Conservation (phyloP, 164 flowering plant genomes). For the Aristolochia californica region DNA sequence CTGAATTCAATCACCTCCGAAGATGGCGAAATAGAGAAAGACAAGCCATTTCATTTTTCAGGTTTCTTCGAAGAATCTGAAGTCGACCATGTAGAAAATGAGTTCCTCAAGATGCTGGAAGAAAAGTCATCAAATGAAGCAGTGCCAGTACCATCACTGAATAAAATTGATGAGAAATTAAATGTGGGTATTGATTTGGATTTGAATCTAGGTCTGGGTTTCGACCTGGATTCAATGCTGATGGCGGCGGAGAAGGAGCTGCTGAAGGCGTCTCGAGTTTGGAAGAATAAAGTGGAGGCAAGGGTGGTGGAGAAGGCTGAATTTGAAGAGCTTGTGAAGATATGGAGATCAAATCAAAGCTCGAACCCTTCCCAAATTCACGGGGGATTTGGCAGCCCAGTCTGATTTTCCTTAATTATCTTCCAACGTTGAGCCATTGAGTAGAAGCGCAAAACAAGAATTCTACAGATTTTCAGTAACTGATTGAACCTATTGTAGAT, state of each 20-base stretch:
- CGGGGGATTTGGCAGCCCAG: slow-evolving; percentile 3
- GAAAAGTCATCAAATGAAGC: not conserved
- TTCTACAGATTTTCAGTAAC: too few species aligned
- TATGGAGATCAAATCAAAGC: not conserved
- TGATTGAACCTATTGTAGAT: too few species aligned
- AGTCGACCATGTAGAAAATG: too few species aligned
- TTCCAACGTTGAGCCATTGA: too few species aligned
- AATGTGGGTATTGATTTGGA: not conserved
- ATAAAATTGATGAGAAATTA: not conserved
- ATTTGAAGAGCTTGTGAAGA: slow-evolving; percentile 2
- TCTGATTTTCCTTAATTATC: not conserved
- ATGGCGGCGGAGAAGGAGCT: slow-evolving; percentile 1
- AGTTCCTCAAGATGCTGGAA: slow-evolving; percentile 6
- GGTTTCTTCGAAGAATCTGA: not conserved
- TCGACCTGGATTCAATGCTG: not conserved
- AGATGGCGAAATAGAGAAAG: not conserved
- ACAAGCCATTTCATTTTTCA: not conserved
- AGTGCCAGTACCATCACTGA: too few species aligned
- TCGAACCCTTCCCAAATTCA: not conserved
- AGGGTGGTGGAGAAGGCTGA: slow-evolving; percentile 1
- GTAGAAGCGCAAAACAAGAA: too few species aligned
- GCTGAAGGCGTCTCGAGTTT: not conserved
- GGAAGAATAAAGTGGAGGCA: slow-evolving; percentile 1
- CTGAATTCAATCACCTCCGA: not conserved
- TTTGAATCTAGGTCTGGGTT: slow-evolving; percentile 3